These are phyloP conservation scores for Cytospora schulzeri DNA, from an alignment of 2,329 filamentous ascomycete genomes.

Conservation along the genomic window DNA sequence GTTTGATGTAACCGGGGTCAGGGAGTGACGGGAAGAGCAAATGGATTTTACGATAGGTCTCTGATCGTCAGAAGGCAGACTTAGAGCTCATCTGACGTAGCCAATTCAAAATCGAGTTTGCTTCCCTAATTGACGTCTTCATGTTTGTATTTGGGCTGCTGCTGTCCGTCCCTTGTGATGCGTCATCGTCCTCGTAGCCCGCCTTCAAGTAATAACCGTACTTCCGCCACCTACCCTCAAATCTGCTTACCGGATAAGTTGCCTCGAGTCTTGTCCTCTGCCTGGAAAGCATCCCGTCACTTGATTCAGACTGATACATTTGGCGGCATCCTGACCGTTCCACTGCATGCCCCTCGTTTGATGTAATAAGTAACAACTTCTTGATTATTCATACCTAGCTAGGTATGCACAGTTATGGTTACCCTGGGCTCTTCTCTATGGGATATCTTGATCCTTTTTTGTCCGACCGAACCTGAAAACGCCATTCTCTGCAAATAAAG, in stretches of 20 bases:
- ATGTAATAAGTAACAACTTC: not conserved
- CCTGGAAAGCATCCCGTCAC: not conserved
- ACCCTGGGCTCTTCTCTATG: not conserved
- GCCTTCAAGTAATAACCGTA: not conserved
- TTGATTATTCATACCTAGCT: not conserved
- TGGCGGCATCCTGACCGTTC: not conserved
- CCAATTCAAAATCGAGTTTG: conserved; percentile 14
- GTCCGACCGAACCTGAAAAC: conserved; percentile 17
- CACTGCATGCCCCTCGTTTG: not conserved
- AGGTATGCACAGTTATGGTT: not conserved
- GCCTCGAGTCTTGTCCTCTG: not conserved
- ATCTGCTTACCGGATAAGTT: not conserved
- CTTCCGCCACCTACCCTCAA: not conserved
- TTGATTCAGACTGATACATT: too few species aligned
- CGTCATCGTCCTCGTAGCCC: not conserved
- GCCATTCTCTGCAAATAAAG: conserved; percentile 11
- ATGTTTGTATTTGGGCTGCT: not conserved
- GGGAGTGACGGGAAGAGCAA: conserved; percentile 15
- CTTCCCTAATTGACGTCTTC: conserved; percentile 2
- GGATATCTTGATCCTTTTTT: conserved; percentile 18
- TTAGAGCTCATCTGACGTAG: conserved; percentile 15
- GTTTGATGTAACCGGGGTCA: conserved; percentile 1
- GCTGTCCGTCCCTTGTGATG: not conserved
- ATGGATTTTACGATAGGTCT: conserved; percentile 14
- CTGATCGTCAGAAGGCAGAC: conserved; percentile 9